Conservation (phyloP, 257 asterid genomes). For the Jaltomata sinuosa region DNA sequence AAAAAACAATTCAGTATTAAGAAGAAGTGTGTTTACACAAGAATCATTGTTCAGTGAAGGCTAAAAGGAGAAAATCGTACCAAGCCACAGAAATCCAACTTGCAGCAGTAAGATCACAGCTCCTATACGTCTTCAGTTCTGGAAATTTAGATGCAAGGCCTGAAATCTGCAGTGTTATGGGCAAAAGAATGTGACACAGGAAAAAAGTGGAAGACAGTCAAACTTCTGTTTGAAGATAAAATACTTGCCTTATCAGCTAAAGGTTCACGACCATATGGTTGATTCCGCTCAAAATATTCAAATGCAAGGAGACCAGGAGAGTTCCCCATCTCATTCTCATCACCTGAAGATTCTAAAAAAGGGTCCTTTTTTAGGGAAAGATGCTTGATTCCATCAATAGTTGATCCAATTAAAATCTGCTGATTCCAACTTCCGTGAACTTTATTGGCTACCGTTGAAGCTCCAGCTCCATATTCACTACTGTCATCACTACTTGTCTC, state of each 20-base stretch:
- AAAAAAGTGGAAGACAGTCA: neutral
- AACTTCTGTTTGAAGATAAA: neutral
- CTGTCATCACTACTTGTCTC: constrained; percentile 68
- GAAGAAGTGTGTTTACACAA: neutral
- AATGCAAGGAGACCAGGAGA: constrained; percentile 61
- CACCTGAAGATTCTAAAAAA: constrained; percentile 27
- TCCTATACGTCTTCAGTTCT: constrained; percentile 51
- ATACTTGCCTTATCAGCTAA: constrained; percentile 75
- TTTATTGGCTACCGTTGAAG: constrained; percentile 19
- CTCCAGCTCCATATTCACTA: constrained; percentile 46
- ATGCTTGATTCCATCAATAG: constrained; percentile 25
- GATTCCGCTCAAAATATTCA: constrained; percentile 66
- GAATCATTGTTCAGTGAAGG: neutral
- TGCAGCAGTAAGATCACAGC: constrained; percentile 72
- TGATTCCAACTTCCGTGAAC: constrained; percentile 31
- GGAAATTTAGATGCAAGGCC: constrained; percentile 64
- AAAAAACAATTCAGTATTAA: neutral
- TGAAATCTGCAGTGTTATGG: constrained; percentile 38
- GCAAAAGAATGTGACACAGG: neutral
- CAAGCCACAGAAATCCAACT: constrained; percentile 98
- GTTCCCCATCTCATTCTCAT: constrained; percentile 36
- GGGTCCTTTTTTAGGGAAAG: constrained; percentile 25
- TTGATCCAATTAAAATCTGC: constrained; percentile 13
- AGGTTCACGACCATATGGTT: constrained; percentile 85
- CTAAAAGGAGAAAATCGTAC: constrained; percentile 23